Conservation (phyloP, 768 basidiomycete species). For the Gyrodon lividus region DNA sequence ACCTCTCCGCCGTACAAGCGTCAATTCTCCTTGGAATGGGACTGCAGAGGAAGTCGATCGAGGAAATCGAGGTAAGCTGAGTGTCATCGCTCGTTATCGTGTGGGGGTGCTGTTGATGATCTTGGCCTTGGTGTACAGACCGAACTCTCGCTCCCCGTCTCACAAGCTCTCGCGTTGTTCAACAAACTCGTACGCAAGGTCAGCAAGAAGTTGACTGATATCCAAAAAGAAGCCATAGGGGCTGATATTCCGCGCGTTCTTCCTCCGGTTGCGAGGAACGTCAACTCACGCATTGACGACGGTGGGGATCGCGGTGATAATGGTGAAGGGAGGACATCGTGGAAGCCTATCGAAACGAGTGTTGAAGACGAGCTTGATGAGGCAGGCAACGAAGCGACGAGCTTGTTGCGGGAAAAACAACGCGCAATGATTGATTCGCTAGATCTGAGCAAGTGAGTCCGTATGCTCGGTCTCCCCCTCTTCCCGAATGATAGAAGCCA, state of each 20-base stretch:
- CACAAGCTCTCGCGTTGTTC: conserved; percentile 87
- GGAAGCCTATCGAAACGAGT: conserved; percentile 45
- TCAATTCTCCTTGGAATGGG: conserved; percentile 90
- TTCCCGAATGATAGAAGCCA: neutral
- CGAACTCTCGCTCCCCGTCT: conserved; percentile 82
- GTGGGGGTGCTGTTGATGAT: neutral
- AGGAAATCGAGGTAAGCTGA: conserved; percentile 76
- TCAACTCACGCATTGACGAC: conserved; percentile 18
- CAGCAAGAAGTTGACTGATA: too few species aligned
- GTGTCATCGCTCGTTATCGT: neutral
- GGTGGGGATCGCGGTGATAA: conserved; percentile 4
- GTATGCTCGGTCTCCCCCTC: neutral
- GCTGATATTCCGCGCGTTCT: too few species aligned
- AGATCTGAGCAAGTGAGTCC: conserved; percentile 80
- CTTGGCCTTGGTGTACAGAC: conserved; percentile 40
- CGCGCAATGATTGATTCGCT: too few species aligned
- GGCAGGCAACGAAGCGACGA: too few species aligned
- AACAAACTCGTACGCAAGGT: conserved; percentile 89
- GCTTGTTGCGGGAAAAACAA: too few species aligned
- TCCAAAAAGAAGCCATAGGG: too few species aligned
- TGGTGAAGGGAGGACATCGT: conserved; percentile 18
- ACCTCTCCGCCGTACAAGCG: conserved; percentile 83
- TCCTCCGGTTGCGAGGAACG: conserved; percentile 19
- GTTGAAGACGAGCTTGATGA: conserved; percentile 72
- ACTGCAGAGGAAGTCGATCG: conserved; percentile 83